A percentile compares a stretch with the other conserved stretches of the same genome.
These are phyloP conservation scores for Trichoderma brevicompactum DNA, from an alignment of 2,329 filamentous ascomycete species.

Conservation along the genomic window DNA sequence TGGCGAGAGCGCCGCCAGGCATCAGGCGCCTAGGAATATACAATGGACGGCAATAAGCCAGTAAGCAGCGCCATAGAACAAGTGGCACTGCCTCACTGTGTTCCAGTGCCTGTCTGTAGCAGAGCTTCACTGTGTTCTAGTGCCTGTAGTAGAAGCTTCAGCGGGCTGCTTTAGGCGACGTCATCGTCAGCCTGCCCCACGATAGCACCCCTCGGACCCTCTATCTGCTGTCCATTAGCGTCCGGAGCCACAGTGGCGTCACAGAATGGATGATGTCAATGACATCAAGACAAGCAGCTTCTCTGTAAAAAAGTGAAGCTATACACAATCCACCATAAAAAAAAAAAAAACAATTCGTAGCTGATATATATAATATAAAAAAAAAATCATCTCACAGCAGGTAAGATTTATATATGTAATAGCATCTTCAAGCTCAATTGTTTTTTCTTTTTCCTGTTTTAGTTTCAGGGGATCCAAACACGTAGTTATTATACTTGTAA, in stretches of 20 bases:
- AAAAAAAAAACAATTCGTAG: not conserved
- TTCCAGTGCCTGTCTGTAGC: not conserved
- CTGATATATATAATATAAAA: too few relatives aligned
- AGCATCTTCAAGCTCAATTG: not conserved
- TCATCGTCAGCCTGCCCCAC: slow-evolving; percentile 25
- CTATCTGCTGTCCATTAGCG: not conserved
- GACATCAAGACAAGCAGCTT: not conserved
- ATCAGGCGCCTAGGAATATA: too few relatives aligned
- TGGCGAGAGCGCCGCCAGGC: not conserved
- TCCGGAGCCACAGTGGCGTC: slow-evolving; percentile 23
- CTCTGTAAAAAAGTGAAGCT: not conserved
- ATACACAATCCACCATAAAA: not conserved
- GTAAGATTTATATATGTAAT: not conserved
- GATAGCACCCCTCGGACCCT: not conserved
- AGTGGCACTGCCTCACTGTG: too few relatives aligned
- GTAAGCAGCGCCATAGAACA: too few relatives aligned
- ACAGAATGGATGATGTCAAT: slow-evolving; percentile 5
- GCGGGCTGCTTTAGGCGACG: slow-evolving; percentile 12
- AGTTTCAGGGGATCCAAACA: not conserved
- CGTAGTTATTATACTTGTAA: not conserved
- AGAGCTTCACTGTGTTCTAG: slow-evolving; percentile 3
- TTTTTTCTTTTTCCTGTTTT: not conserved
- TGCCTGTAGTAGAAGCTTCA: slow-evolving; percentile 9
- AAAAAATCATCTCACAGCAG: not conserved
- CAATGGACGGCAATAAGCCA: too few relatives aligned